A percentile compares a stretch with the other conserved stretches of the same genome.
These are phyloP conservation scores for Tulasnella calospora DNA, from an alignment of 768 basidiomycete species.

Conservation along the genomic window DNA sequence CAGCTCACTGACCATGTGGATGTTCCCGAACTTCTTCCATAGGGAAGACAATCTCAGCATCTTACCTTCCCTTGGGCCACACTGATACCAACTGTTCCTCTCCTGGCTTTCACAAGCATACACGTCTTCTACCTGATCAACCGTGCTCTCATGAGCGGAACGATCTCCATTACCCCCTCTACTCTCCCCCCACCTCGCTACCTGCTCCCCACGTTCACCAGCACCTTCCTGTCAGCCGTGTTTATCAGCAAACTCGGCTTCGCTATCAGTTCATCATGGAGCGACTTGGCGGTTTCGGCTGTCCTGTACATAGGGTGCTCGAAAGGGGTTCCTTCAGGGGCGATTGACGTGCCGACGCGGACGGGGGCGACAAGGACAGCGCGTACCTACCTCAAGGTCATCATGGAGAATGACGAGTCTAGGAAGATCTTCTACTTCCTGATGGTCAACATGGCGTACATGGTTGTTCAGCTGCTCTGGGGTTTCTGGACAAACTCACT, in stretches of 20 bases:
- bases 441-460: slow-evolving; percentile 88
- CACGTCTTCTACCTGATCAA: slow-evolving; percentile 47
- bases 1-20: slow-evolving; percentile 29
- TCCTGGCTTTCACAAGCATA: slow-evolving; percentile 44
- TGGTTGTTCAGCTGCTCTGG: slow-evolving; percentile 95
- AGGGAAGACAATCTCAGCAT: slow-evolving; percentile 52
- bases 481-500: slow-evolving; percentile 97
- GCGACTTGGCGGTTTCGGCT: slow-evolving; percentile 53
- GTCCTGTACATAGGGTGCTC: slow-evolving; percentile 58
- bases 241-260: slow-evolving; percentile 56
- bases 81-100: not conserved
- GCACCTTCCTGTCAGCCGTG: not conserved
- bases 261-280: slow-evolving; percentile 41
- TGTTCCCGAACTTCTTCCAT: slow-evolving; percentile 52
- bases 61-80: slow-evolving; percentile 39
- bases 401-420: slow-evolving; percentile 86
- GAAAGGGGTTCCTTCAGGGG: slow-evolving; percentile 12
- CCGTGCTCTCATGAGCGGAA: not conserved
- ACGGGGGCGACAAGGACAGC: slow-evolving; percentile 33
- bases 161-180: not conserved
- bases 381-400: slow-evolving; percentile 72
- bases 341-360: slow-evolving; percentile 22
- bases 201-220: not conserved
- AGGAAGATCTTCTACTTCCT: slow-evolving; percentile 96
- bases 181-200: not conserved